phyloP scores from a whole-genome alignment of 2,329 filamentous ascomycete genomes.

The Botryosphaeria agaves region DNA sequence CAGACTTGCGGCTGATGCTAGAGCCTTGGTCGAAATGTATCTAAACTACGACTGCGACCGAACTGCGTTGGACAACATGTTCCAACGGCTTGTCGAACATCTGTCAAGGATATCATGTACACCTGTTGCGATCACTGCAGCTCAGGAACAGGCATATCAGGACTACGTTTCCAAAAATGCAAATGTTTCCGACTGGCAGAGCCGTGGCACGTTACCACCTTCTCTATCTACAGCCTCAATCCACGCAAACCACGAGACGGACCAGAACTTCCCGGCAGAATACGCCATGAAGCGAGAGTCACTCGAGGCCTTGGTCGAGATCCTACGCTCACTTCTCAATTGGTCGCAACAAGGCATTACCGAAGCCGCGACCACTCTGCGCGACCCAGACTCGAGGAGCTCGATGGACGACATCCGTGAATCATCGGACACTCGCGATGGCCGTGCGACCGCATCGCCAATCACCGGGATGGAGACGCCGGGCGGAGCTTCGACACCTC shows the following conservation, averaged over 20 bases:
- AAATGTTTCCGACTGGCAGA: slow-evolving; percentile 62
- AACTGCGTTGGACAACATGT: slow-evolving; percentile 86
- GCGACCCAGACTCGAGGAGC: slow-evolving; percentile 24
- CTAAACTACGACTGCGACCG: slow-evolving; percentile 97
- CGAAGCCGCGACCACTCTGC: slow-evolving; percentile 24
- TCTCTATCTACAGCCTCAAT: slow-evolving; percentile 70
- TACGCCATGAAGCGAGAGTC: slow-evolving; percentile 84
- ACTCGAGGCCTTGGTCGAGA: slow-evolving; percentile 75
- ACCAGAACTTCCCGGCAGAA: slow-evolving; percentile 65
- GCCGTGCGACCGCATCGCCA: too few relatives aligned
- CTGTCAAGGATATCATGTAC: slow-evolving; percentile 72
- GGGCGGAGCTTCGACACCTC: slow-evolving; percentile 18
- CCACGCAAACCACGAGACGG: slow-evolving; percentile 33
- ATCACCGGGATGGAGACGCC: slow-evolving; percentile 26
- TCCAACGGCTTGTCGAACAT: slow-evolving; percentile 85
- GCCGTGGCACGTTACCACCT: slow-evolving; percentile 69
- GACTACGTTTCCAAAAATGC: slow-evolving; percentile 51
- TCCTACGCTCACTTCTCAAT: slow-evolving; percentile 74
- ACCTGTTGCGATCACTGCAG: slow-evolving; percentile 54
- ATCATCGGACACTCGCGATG: slow-evolving; percentile 55
- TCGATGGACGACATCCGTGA: slow-evolving; percentile 47
- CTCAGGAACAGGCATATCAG: slow-evolving; percentile 74
- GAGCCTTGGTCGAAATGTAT: slow-evolving; percentile 85
- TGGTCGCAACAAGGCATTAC: slow-evolving; percentile 63
- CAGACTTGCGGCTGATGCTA: slow-evolving; percentile 67